Evolutionary conservation across 2,329 filamentous ascomycete species (phyloP), one percentile per base, ranked within the genome.

Genomic region (Graphilbum sp.): DNA sequence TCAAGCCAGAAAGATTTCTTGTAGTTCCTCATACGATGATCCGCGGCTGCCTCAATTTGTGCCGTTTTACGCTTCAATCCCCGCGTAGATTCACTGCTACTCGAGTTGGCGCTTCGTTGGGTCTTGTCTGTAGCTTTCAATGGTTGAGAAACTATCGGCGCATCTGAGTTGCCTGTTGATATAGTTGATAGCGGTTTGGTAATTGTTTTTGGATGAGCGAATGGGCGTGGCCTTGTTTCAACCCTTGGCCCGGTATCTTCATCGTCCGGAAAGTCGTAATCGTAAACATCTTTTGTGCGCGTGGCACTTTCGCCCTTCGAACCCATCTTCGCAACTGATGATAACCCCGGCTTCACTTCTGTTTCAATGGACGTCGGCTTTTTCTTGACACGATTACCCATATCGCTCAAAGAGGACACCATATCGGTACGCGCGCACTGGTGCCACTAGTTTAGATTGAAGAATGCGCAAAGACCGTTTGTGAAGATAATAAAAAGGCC

Each of bases 351-450:
- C n/a, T n/a, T n/a, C n/a, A n/a, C n/a, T n/a, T n/a, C n/a, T n/a
- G n/a, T n/a, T n/a, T n/a, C n/a, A n/a, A n/a, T 32, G n/a, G 53
- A 50, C 6, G 47, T 45, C 20, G 49, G 38, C 38, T 50, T 53
- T 42, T 50, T 54, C 36, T 52, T 52, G 33, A 52, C 43, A 9
- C 46, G 46, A 33, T 50, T 42, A 32, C 45, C 44, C 35, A 43
- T 23, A 29, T 47, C 46, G 24, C 41, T 34, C 27, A 41, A 42
- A 3, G 48, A 35, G 29, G 50, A 45, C 47, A 50, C 46, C 41
- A 43, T 44, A 35, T 47, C 49, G 38, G 45, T 7, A 25, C 23
- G 23, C 7, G 23, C 23, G 23, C 7, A 12, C 23, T 12, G 12
- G 23, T 25, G 23, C 23, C 23, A 7, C 7, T 25, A 25, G 23